A percentile compares a stretch with the other conserved stretches of the same genome.
These are phyloP conservation scores for Ramalina intermedia DNA, from an alignment of 495 filamentous ascomycete species.

Conservation along the genomic window DNA sequence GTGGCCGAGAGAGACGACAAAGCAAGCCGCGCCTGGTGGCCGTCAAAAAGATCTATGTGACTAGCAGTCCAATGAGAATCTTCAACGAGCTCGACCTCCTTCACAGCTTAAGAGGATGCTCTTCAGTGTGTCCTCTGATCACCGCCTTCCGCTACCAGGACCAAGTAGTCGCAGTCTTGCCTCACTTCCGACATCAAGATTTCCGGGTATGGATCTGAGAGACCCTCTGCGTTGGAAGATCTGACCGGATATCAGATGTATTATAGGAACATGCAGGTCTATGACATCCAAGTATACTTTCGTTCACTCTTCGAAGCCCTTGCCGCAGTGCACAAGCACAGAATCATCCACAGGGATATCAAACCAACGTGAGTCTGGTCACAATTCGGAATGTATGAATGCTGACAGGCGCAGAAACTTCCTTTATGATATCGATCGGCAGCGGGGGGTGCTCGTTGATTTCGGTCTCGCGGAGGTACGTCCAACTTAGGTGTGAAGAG, in stretches of 20 bases:
- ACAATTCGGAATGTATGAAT: background rate
- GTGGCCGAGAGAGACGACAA: conserved; percentile 11
- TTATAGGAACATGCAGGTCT: conserved; percentile 71
- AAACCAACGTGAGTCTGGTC: conserved; percentile 62
- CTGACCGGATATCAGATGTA: conserved; percentile 40
- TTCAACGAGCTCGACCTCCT: conserved; percentile 94
- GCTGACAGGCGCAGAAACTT: conserved; percentile 50
- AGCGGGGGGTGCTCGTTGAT: conserved; percentile 83
- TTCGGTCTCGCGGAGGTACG: conserved; percentile 77
- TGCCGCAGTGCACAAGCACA: conserved; percentile 60
- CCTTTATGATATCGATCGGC: conserved; percentile 71
- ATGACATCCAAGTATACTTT: conserved; percentile 80
- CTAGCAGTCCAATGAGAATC: conserved; percentile 80
- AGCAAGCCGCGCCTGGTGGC: conserved; percentile 65
- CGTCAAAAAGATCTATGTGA: conserved; percentile 98
- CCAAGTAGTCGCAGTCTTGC: conserved; percentile 87
- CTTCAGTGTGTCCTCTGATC: conserved; percentile 83
- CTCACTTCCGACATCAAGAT: conserved; percentile 89
- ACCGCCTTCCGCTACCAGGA: conserved; percentile 89
- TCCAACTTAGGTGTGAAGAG: background rate
- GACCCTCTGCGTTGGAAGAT: background rate
- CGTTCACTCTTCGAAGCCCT: conserved; percentile 77
- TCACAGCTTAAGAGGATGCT: conserved; percentile 71
- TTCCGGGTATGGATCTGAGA: conserved; percentile 43
- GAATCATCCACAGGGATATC: conserved; percentile 91